Percentiles rank a stretch among this genome's conserved stretches.
Conservation (phyloP, 2,329 filamentous ascomycete species). For the Lasiodiplodia gonubiensis region DNA sequence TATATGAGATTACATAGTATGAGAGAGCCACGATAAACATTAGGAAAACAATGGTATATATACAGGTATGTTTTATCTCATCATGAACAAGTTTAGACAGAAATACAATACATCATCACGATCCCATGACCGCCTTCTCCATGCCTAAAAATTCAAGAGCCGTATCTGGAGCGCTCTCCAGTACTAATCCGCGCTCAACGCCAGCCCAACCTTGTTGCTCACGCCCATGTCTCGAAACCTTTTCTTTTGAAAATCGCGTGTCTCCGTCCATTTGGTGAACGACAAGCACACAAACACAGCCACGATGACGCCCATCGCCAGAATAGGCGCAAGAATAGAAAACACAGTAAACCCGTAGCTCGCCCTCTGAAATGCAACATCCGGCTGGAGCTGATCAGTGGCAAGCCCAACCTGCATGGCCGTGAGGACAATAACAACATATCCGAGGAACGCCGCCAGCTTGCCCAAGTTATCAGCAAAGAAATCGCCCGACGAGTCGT, state of each 20-base stretch:
- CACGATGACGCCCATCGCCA: not conserved
- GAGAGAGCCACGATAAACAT: no score
- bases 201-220: no score
- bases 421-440: conserved; percentile 8
- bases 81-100: no score
- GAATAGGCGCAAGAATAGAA: not conserved
- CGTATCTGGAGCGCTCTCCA: no score
- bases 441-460: not conserved
- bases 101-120: not conserved
- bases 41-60: no score
- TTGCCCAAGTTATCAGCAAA: conserved; percentile 6
- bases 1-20: no score
- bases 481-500: not conserved
- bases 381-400: not conserved
- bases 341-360: conserved; percentile 13
- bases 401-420: conserved; percentile 22
- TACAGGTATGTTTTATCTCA: no score
- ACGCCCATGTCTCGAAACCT: not conserved
- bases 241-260: not conserved
- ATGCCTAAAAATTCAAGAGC: no score
- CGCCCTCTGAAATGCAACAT: not conserved
- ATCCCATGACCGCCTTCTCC: no score
- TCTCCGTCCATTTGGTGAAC: not conserved
- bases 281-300: not conserved
- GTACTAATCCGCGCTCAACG: no score